Evolutionary conservation across 352 stramenopile genomes (phyloP), one percentile per base, ranked within the genome.

Genomic region (Phytophthora sansomeana): DNA sequence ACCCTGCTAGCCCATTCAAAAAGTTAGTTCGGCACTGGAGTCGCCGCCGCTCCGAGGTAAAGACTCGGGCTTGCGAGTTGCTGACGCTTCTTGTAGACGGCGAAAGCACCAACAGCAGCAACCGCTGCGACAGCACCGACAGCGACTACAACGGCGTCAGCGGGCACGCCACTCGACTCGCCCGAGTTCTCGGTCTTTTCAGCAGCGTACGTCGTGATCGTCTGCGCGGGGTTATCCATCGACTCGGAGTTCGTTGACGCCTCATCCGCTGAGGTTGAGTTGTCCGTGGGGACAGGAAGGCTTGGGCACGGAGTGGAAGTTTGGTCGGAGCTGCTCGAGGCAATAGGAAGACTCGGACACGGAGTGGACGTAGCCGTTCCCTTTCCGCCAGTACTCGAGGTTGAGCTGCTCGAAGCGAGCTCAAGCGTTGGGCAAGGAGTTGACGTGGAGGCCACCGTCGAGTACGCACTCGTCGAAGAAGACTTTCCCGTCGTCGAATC

Each of bases 41-140:
- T 65, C 17, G 61, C 35, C 16, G 42, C 41, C 3, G 61, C 39
- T 16, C 33, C 62, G 13, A 59, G 36, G 55, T 63, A 70, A 35
- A 59, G 16, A n/a, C 47, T 46, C 1, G 62, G 38, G 33, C 46
- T 70, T n/a, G 10, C 32, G 28, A 50, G 19, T 38, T 6, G 29
- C 24, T 60, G 43, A 6, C 54, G 62, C 19, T 65, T 58, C 62
- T 65, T 70, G 54, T 60, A 70, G 38, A 49, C 9, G 5, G 44
- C 62, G 32, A 70, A 47, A 14, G 13, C 62, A 21, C 53, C 62
- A 21, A 69, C 41, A 19, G 46, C 62, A 16, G 30, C 62, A 33
- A 59, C 53, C 6, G 53, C 62, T 41, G 44, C 61, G 33, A 53
- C 21, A 16, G 35, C 61, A 33, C 41, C 61, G 42, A 57, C 26